Percentiles rank a stretch among this genome's conserved stretches.
These are phyloP conservation scores for Solanum aculeatissimum DNA, from an alignment of 305 asterid species.

Conservation along the genomic window DNA sequence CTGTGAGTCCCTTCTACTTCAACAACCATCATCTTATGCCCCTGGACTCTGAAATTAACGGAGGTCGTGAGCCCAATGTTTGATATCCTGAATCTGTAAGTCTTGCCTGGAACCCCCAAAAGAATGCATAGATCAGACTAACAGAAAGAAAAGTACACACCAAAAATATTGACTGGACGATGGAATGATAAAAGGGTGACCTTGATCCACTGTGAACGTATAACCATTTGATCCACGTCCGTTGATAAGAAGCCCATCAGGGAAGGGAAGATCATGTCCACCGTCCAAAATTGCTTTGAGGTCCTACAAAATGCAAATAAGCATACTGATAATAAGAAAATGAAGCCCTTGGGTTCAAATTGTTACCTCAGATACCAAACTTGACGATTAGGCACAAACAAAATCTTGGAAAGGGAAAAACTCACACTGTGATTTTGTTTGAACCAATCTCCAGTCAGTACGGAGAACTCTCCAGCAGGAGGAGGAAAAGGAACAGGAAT, in stretches of 20 bases:
- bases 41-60: constrained; percentile 32
- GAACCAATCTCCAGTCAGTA: constrained; percentile 74
- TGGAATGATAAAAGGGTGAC: not conserved
- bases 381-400: not conserved
- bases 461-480: constrained; percentile 53
- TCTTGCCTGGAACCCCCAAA: constrained; percentile 17
- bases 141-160: not conserved
- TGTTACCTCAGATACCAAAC: not conserved
- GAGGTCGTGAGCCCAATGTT: constrained; percentile 28
- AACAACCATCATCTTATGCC: constrained; percentile 31
- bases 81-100: constrained; percentile 34
- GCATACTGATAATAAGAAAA: not conserved
- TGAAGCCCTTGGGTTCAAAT: not conserved
- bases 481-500: constrained; percentile 70
- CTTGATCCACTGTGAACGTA: constrained; percentile 18
- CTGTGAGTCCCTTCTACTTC: constrained; percentile 40
- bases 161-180: no score
- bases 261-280: constrained; percentile 29
- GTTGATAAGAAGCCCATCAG: constrained; percentile 27
- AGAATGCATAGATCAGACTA: not conserved
- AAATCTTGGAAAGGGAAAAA: not conserved
- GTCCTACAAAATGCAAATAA: constrained; percentile 9
- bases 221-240: constrained; percentile 25
- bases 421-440: constrained; percentile 70
- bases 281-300: constrained; percentile 20